These are phyloP conservation scores for Davidsoniella neocaledoniae DNA, from an alignment of 2,329 filamentous ascomycete species.

Conservation along the genomic window DNA sequence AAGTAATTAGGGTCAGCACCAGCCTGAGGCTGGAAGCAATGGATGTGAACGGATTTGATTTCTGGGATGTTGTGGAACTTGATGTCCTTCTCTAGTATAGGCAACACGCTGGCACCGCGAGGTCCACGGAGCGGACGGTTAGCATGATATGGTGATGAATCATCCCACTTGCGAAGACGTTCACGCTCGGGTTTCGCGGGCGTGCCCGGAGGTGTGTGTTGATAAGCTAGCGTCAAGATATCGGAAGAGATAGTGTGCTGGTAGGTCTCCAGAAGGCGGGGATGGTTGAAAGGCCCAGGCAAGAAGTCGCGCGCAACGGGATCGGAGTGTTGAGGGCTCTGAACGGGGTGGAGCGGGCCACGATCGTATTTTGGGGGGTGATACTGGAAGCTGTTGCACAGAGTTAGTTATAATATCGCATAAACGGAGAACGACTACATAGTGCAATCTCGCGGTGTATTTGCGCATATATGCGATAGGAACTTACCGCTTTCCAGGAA, in stretches of 20 bases:
- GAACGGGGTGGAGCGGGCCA: slow-evolving; percentile 81
- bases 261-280: slow-evolving; percentile 81
- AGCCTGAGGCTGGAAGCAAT: slow-evolving; percentile 55
- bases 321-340: slow-evolving; percentile 73
- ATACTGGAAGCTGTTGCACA: slow-evolving; percentile 62
- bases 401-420: background rate
- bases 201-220: slow-evolving; percentile 67
- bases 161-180: slow-evolving; percentile 71
- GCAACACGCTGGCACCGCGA: slow-evolving; percentile 53
- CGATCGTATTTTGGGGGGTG: slow-evolving; percentile 89
- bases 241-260: slow-evolving; percentile 73
- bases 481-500: slow-evolving; percentile 32
- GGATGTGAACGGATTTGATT: slow-evolving; percentile 64
- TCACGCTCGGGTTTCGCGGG: slow-evolving; percentile 34
- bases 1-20: slow-evolving; percentile 56
- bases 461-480: background rate
- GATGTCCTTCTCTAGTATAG: slow-evolving; percentile 54
- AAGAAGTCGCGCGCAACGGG: slow-evolving; percentile 75
- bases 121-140: slow-evolving; percentile 75
- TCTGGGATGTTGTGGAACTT: slow-evolving; percentile 75
- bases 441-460: background rate
- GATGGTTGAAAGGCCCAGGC: slow-evolving; percentile 78
- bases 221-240: slow-evolving; percentile 75
- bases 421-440: background rate
- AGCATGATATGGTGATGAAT: slow-evolving; percentile 83